A percentile compares a stretch with the other conserved stretches of the same genome.
Conservation (phyloP, 768 basidiomycete genomes). For the Psilocybe cubensis region DNA sequence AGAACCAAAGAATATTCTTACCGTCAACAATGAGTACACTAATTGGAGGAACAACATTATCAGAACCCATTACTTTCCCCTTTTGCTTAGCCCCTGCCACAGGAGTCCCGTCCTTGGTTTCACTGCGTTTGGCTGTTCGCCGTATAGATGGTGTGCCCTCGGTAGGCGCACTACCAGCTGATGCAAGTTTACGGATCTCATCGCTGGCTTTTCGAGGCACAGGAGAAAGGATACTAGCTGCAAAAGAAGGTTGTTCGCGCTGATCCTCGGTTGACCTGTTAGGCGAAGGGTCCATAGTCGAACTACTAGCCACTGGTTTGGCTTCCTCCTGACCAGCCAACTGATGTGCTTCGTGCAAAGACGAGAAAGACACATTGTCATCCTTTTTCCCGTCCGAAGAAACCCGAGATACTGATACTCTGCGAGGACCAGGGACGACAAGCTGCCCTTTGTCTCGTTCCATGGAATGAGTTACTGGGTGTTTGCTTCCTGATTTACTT, state of each 20-base stretch:
- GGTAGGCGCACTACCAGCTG: neutral
- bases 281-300: neutral
- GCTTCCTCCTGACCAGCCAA: neutral
- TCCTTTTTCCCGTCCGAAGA: constrained; percentile 26
- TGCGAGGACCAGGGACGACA: constrained; percentile 27
- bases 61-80: constrained; percentile 45
- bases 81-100: constrained; percentile 53
- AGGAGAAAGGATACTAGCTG: constrained; percentile 13
- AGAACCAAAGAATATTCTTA: constrained; percentile 37
- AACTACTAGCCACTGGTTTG: neutral
- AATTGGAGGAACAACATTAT: constrained; percentile 91
- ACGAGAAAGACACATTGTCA: constrained; percentile 28
- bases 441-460: constrained; percentile 51
- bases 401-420: constrained; percentile 29
- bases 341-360: constrained; percentile 32
- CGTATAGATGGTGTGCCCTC: constrained; percentile 1
- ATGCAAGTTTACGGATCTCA: constrained; percentile 14
- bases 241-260: constrained; percentile 7
- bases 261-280: constrained; percentile 8
- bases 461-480: constrained; percentile 41
- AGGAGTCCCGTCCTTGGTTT: constrained; percentile 30
- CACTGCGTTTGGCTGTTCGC: constrained; percentile 25
- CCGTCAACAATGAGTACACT: constrained; percentile 98
- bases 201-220: constrained; percentile 17
- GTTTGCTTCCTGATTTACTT: constrained; percentile 37